Evolutionary conservation across 2,329 filamentous ascomycete genomes (phyloP).

Genomic region (Hypoxylon sp.): DNA sequence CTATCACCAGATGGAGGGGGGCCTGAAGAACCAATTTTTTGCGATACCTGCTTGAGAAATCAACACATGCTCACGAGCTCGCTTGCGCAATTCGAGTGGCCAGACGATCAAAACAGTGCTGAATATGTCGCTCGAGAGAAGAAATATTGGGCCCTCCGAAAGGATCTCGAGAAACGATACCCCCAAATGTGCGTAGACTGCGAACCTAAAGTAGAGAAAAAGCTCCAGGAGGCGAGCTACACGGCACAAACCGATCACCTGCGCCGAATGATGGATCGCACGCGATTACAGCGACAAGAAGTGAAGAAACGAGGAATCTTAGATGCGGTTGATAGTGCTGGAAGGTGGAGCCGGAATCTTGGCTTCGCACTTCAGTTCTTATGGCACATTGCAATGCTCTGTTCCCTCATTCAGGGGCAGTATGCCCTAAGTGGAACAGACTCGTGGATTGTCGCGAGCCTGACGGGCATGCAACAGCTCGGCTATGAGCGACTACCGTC

Average conservation of each 20-base stretch:
- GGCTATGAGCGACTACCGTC: constrained; percentile 58
- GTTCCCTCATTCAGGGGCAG: constrained; percentile 45
- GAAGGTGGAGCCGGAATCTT: constrained; percentile 65
- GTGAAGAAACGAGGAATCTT: constrained; percentile 59
- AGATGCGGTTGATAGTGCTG: constrained; percentile 61
- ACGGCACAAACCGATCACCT: constrained; percentile 87
- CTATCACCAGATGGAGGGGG: constrained; percentile 55
- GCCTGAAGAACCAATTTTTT: constrained; percentile 67
- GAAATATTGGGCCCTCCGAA: constrained; percentile 78
- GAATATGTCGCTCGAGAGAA: constrained; percentile 78
- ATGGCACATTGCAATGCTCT: constrained; percentile 64
- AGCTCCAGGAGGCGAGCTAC: constrained; percentile 80
- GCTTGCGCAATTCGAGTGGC: constrained; percentile 84
- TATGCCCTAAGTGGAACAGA: constrained; percentile 36
- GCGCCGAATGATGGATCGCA: constrained; percentile 80
- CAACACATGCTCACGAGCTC: constrained; percentile 84
- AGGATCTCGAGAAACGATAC: constrained; percentile 83
- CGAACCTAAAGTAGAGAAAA: constrained; percentile 78
- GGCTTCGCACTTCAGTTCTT: constrained; percentile 56
- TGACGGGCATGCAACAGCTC: constrained; percentile 42
- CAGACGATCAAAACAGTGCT: constrained; percentile 74
- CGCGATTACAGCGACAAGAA: constrained; percentile 62
- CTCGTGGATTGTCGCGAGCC: constrained; percentile 35
- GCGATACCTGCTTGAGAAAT: constrained; percentile 87
- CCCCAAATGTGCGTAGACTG: constrained; percentile 90